Conservation (phyloP, 176 grass and related monocot genomes). For the Bolboschoenus planiculmis region DNA sequence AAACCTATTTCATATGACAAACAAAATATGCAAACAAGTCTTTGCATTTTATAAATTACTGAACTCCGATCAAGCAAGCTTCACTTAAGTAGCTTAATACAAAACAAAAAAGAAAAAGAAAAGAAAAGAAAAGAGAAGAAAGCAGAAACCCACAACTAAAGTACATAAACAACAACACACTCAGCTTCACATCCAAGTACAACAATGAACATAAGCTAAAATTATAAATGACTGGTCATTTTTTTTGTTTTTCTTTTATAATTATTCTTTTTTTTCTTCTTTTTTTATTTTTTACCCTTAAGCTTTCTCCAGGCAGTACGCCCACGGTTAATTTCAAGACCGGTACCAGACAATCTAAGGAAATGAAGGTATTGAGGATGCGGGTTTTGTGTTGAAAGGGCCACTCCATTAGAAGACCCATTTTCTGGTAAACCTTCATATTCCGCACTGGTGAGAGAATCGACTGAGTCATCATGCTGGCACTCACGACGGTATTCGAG, state of each 20-base stretch:
- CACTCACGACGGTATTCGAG: conserved; percentile 96
- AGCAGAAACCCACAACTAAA: not conserved
- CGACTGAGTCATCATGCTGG: conserved; percentile 79
- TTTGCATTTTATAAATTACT: conserved; percentile 8
- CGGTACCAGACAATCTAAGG: conserved; percentile 52
- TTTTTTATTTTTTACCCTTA: conserved; percentile 13
- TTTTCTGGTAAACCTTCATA: conserved; percentile 38
- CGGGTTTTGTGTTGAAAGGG: conserved; percentile 21
- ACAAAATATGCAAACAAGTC: not conserved
- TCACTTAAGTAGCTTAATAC: not conserved
- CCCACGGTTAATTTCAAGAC: conserved; percentile 82
- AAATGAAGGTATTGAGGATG: conserved; percentile 64
- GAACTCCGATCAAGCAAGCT: not conserved
- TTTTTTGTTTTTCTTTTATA: not conserved
- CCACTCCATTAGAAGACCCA: conserved; percentile 48
- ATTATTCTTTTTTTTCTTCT: not conserved
- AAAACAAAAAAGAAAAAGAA: not conserved
- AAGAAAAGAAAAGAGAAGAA: not conserved
- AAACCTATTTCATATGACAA: not conserved
- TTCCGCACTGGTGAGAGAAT: conserved; percentile 82
- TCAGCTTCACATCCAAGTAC: not conserved
- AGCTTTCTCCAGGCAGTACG: conserved; percentile 89
- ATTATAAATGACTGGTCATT: not conserved
- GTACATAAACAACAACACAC: conserved; percentile 22
- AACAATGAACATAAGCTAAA: not conserved